Conservation (phyloP, 257 asterid species). For the Plantago elongata region DNA sequence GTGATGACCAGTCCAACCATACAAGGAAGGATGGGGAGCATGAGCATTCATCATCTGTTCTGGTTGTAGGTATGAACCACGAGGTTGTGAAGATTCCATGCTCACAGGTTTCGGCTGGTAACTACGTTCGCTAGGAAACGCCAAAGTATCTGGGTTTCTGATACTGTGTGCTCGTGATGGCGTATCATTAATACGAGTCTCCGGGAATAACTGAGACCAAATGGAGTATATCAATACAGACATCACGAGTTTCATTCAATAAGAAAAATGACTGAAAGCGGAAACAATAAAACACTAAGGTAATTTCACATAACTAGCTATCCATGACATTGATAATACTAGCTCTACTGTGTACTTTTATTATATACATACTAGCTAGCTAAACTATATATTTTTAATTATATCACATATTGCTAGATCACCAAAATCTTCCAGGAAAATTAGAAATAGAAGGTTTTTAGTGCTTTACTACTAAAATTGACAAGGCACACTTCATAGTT, state of each 20-base stretch:
- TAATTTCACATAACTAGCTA: no score
- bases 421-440: no score
- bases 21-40: conserved; percentile 19
- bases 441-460: no score
- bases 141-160: conserved; percentile 13
- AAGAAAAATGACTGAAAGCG: conserved; percentile 8
- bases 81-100: conserved; percentile 27
- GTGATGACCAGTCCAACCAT: conserved; percentile 29
- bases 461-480: no score
- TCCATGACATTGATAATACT: no score
- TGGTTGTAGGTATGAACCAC: conserved; percentile 27
- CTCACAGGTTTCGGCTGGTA: conserved; percentile 19
- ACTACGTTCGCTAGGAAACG: conserved; percentile 19
- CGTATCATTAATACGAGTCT: conserved; percentile 23
- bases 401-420: no score
- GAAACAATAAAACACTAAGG: no score
- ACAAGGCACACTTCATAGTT: no score
- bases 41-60: conserved; percentile 24
- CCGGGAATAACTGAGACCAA: conserved; percentile 54
- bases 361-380: no score
- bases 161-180: conserved; percentile 23
- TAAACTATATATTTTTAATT: no score
- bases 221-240: no score
- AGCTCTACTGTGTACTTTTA: no score
- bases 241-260: neutral